These are phyloP conservation scores for Periglandula ipomoeae DNA, from an alignment of 2,329 filamentous ascomycete genomes.

Conservation along the genomic window DNA sequence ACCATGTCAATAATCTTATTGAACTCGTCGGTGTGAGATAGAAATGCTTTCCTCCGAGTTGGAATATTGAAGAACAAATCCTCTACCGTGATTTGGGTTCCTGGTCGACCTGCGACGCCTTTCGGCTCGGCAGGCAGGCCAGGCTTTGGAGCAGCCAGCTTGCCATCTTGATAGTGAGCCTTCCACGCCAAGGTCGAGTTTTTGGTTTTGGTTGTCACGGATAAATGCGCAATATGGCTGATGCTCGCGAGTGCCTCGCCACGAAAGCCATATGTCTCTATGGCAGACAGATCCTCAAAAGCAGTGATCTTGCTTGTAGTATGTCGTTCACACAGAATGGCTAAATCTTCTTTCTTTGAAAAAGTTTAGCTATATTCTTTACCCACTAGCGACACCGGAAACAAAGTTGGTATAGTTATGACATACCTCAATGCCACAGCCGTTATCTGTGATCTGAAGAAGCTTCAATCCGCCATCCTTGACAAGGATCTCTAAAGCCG, in stretches of 20 bases:
- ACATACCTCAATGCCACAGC: constrained; percentile 81
- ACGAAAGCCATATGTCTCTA: constrained; percentile 94
- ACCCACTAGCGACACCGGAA: not conserved
- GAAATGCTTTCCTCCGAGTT: constrained; percentile 77
- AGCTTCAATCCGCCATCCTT: constrained; percentile 94
- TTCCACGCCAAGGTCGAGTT: constrained; percentile 84
- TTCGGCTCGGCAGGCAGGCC: constrained; percentile 82
- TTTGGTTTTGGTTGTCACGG: constrained; percentile 87
- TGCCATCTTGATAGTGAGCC: constrained; percentile 78
- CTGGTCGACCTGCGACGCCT: constrained; percentile 74
- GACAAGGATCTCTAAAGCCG: constrained; percentile 78
- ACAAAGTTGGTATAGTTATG: not conserved
- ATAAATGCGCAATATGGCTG: constrained; percentile 93
- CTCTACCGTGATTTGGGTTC: constrained; percentile 93
- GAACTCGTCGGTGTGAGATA: constrained; percentile 88
- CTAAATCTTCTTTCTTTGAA: constrained; percentile 72
- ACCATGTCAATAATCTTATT: constrained; percentile 96
- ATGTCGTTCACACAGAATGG: constrained; percentile 89
- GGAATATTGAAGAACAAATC: constrained; percentile 97
- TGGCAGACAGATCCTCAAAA: constrained; percentile 85
- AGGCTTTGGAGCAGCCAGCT: constrained; percentile 72
- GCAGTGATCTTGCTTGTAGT: constrained; percentile 92
- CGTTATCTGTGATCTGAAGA: constrained; percentile 95
- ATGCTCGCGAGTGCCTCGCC: constrained; percentile 96
- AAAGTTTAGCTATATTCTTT: not conserved